These are phyloP conservation scores for Arabidopsis suecica DNA, from an alignment of 345 rosid species.

Conservation along the genomic window DNA sequence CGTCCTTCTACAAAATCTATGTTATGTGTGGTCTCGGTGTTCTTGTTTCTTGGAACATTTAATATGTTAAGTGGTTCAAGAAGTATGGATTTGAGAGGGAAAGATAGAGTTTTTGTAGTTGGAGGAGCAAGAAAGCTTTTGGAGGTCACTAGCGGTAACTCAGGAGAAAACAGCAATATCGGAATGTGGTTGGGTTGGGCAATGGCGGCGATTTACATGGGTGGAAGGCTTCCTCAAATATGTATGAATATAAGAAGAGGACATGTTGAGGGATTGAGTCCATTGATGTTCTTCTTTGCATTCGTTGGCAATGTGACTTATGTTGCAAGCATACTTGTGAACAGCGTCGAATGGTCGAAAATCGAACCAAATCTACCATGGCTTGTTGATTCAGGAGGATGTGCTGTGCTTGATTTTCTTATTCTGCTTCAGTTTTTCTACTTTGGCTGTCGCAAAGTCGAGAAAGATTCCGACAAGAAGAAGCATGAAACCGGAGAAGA, in stretches of 20 bases:
- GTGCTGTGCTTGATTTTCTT: constrained; percentile 71
- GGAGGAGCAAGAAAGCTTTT: constrained; percentile 61
- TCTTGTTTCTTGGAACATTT: constrained; percentile 58
- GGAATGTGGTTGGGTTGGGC: constrained; percentile 80
- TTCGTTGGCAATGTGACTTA: constrained; percentile 75
- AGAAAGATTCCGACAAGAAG: constrained; percentile 30
- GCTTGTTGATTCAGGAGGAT: constrained; percentile 85
- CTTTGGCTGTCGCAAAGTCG: constrained; percentile 45
- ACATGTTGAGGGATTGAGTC: constrained; percentile 77
- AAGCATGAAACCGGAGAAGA: constrained; percentile 27
- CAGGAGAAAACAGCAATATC: constrained; percentile 45
- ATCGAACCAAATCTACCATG: constrained; percentile 80
- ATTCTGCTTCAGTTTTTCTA: constrained; percentile 69
- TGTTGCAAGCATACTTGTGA: constrained; percentile 77
- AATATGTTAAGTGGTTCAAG: constrained; percentile 42
- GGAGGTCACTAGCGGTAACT: constrained; percentile 50
- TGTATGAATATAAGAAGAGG: constrained; percentile 77
- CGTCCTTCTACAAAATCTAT: constrained; percentile 56
- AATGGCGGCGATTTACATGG: constrained; percentile 87
- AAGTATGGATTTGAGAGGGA: constrained; percentile 38
- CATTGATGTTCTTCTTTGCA: constrained; percentile 81
- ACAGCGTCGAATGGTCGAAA: constrained; percentile 63
- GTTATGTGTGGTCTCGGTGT: constrained; percentile 62
- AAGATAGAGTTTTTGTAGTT: constrained; percentile 51
- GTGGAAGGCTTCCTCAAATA: constrained; percentile 90